Conservation (phyloP, 2,329 filamentous ascomycete genomes). For the Trichophyton verrucosum region DNA sequence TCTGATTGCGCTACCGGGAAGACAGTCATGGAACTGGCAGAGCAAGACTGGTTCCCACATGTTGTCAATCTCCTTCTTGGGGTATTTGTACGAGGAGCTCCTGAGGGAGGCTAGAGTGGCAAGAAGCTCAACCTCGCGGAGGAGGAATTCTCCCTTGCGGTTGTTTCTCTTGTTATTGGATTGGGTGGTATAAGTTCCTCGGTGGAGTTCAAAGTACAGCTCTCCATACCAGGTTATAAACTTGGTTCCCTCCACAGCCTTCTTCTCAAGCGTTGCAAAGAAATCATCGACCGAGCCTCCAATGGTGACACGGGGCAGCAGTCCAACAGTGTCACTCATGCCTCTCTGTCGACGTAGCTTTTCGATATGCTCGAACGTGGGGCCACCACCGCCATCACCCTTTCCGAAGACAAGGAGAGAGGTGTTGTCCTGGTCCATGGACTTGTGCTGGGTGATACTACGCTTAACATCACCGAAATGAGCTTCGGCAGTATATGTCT, state of each 20-base stretch:
- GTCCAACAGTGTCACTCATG: slow-evolving; percentile 72
- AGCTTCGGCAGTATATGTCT: slow-evolving; percentile 90
- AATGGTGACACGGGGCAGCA: slow-evolving; percentile 77
- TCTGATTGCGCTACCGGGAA: slow-evolving; percentile 88
- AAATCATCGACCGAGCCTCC: slow-evolving; percentile 88
- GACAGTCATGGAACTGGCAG: slow-evolving; percentile 95
- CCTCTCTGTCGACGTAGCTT: slow-evolving; percentile 88
- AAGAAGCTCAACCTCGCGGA: slow-evolving; percentile 78
- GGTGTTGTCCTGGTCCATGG: slow-evolving; percentile 80
- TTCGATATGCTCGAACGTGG: slow-evolving; percentile 86
- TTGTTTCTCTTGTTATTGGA: slow-evolving; percentile 97
- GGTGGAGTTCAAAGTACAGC: slow-evolving; percentile 93
- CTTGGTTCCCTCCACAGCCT: slow-evolving; percentile 51
- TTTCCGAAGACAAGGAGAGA: slow-evolving; percentile 92
- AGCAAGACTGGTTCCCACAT: slow-evolving; percentile 92
- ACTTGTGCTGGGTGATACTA: slow-evolving; percentile 86
- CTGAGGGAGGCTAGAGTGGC: slow-evolving; percentile 74
- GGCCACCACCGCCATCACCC: slow-evolving; percentile 89
- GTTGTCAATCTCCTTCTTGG: slow-evolving; percentile 81
- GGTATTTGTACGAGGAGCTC: slow-evolving; percentile 64
- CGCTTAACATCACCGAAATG: slow-evolving; percentile 89
- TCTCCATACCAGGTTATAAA: slow-evolving; percentile 97
- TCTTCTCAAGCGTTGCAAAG: slow-evolving; percentile 73
- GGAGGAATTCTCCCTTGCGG: slow-evolving; percentile 66
- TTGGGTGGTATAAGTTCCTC: slow-evolving; percentile 94